phyloP scores from a whole-genome alignment of 2,329 filamentous ascomycete species.

The Paramyrothecium sp. region DNA sequence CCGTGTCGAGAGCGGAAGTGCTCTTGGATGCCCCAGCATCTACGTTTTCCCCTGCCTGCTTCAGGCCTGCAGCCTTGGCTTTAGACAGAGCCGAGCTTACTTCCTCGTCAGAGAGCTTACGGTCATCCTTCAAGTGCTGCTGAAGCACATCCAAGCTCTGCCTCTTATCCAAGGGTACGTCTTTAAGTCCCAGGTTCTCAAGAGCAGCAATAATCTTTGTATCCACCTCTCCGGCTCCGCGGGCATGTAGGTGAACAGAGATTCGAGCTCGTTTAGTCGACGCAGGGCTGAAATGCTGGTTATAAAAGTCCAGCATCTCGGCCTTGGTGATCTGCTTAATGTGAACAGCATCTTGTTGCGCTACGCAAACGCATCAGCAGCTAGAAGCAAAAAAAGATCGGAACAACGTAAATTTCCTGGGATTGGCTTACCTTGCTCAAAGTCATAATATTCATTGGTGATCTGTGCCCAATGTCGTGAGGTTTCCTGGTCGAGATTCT shows the following conservation, averaged over 20 bases:
- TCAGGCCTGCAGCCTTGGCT: constrained; percentile 42
- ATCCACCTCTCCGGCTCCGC: constrained; percentile 50
- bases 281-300: constrained; percentile 69
- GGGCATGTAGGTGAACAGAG: constrained; percentile 79
- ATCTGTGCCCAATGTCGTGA: constrained; percentile 83
- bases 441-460: constrained; percentile 83
- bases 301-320: constrained; percentile 79
- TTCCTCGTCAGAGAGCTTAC: constrained; percentile 48
- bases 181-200: constrained; percentile 30
- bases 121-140: constrained; percentile 46
- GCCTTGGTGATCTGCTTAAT: constrained; percentile 74
- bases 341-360: constrained; percentile 71
- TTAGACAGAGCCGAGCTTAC: constrained; percentile 44
- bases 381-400: background rate
- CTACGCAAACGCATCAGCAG: constrained; percentile 36
- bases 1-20: constrained; percentile 33
- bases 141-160: constrained; percentile 50
- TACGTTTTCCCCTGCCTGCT: constrained; percentile 28
- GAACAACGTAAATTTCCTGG: background rate
- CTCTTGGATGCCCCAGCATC: constrained; percentile 28
- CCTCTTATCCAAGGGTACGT: constrained; percentile 38
- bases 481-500: constrained; percentile 86
- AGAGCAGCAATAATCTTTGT: constrained; percentile 41
- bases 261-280: constrained; percentile 78
- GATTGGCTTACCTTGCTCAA: constrained; percentile 68